These are phyloP conservation scores for Clonostachys solani DNA, from an alignment of 2,329 filamentous ascomycete genomes.

Conservation along the genomic window DNA sequence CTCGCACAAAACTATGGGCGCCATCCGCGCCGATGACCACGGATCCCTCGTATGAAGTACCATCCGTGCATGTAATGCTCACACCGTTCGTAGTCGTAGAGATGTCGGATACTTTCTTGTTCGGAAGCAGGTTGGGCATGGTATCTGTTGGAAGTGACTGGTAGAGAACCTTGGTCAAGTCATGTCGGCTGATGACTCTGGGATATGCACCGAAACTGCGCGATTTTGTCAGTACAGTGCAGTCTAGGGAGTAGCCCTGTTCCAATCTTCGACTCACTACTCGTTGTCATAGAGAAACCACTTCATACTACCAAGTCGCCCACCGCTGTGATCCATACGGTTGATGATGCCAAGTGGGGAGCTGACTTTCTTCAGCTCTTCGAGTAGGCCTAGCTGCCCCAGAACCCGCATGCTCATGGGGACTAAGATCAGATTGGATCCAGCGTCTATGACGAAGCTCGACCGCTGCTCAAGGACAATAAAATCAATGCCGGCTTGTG, in stretches of 20 bases:
- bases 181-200: constrained; percentile 1
- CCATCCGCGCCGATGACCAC: constrained; percentile 12
- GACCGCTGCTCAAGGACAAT: constrained; percentile 26
- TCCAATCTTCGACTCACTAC: constrained; percentile 7
- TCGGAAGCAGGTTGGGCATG: not conserved
- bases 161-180: constrained; percentile 3
- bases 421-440: constrained; percentile 22
- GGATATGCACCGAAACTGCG: constrained; percentile 1
- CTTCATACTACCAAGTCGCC: constrained; percentile 12
- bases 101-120: not conserved
- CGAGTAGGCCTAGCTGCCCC: constrained; percentile 22
- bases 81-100: not conserved
- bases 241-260: too few relatives aligned
- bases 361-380: constrained; percentile 10
- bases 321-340: constrained; percentile 16
- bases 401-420: constrained; percentile 17
- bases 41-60: not conserved
- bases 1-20: constrained; percentile 11
- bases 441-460: constrained; percentile 17
- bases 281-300: constrained; percentile 14
- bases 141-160: not conserved
- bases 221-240: too few relatives aligned
- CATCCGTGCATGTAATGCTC: not conserved
- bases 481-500: constrained; percentile 24
- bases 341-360: constrained; percentile 11